Base-by-base conservation (phyloP, 305 asterid species). In the Nicotiana rustica region DNA sequence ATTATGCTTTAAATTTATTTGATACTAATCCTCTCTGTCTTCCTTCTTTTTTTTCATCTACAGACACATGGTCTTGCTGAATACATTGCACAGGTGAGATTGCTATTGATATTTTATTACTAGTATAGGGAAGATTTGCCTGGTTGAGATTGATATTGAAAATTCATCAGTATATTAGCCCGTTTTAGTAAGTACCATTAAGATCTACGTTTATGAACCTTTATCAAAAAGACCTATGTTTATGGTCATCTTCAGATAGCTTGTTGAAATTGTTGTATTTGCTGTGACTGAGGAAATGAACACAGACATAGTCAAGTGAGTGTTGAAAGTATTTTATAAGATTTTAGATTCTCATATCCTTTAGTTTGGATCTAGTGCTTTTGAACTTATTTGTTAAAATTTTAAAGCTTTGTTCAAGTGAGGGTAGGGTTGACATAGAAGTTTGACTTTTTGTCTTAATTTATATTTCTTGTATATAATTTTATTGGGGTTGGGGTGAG, bases 31-130 rank as follows among this genome's bases (percentile, higher is more conserved):
- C 80, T 76, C 15, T n/a, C 55, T 76, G 31, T 25, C 21, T 85
- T 78, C 85, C 83, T 31, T 83, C 82, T 82, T 87, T 69, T 83
- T 41, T 69, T 89, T 41, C 59, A 29, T 68, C 69, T 86, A 81
- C 99, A 95, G 99, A 91, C 92, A 33, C 97, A 94, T 62, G 99
- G 95, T 57, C 86, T 95, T 73, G 98, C 99, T 44, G 98, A 95
- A 90, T 95, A 91, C 89, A 95, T 95, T 81, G 99, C 99, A 68
- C 98, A 92, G 99, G 99, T 95, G 81, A 86, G 87, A 85, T 80
- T 44, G 38, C 79, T 71, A 49, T 55, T 21, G 62, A 55, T 52
- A 31, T 56, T 76, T 75, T 75, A 57, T 75, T 75, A 29, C 80
- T 75, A 52, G 66, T 55, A 15, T 55, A 76, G 31, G 64, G 49